phyloP scores from a whole-genome alignment of 192 early-diverging fungal genomes.

The Physocladia obscura region DNA sequence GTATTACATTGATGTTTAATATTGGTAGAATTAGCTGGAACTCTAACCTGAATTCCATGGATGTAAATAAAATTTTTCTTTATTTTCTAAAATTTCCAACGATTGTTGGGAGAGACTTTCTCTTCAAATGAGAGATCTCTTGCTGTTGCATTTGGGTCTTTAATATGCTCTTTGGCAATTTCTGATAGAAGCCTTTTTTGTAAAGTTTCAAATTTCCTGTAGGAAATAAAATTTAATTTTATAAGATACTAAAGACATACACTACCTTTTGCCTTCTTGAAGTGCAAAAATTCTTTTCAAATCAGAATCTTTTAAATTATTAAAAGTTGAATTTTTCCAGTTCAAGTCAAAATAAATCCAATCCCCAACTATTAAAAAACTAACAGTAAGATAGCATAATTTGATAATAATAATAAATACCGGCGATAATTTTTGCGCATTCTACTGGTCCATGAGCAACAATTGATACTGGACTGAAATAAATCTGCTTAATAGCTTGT shows the following conservation, averaged over 20 bases:
- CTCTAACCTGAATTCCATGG: no score
- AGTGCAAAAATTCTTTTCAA: neutral
- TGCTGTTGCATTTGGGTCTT: neutral
- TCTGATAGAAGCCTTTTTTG: neutral
- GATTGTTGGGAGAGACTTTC: no score
- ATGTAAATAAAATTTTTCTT: no score
- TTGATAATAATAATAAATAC: neutral
- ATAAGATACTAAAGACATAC: neutral
- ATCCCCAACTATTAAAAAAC: slow-evolving; percentile 1
- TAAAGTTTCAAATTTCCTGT: slow-evolving; percentile 12
- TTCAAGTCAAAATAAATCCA: slow-evolving; percentile 11
- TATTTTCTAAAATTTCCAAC: no score
- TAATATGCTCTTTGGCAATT: slow-evolving; percentile 9
- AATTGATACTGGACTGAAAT: neutral
- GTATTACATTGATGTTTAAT: no score
- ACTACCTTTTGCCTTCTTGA: neutral
- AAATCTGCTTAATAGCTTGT: neutral
- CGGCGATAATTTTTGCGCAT: slow-evolving; percentile 4
- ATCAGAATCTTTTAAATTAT: neutral
- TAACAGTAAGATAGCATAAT: neutral
- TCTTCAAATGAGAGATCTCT: neutral
- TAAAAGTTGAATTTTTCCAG: neutral
- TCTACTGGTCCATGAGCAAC: slow-evolving; percentile 12
- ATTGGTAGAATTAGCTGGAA: no score
- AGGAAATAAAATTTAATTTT: neutral